Base-by-base conservation (phyloP, 768 basidiomycete species). In the Symmetrospora coprosmae region DNA sequence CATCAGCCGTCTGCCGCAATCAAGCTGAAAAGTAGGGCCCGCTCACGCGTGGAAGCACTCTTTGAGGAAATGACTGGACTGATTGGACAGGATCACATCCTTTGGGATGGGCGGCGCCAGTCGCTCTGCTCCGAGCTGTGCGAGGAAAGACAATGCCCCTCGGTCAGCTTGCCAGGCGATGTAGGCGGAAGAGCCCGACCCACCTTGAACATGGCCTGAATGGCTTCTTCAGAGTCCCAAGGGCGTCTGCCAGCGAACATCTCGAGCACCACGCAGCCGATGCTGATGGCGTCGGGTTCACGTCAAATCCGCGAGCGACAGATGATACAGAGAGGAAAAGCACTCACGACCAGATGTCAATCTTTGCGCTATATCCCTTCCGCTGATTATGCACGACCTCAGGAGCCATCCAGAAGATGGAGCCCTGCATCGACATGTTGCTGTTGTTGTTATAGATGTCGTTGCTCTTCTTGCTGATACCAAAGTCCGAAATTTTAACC, bases 231-330 rank as follows among this genome's bases (percentile, higher is more conserved):
- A 28, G 86, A 84, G 27, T 78, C 81, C 94, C 94, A 99, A 2
- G 94, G 94, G 43, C 91, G 76, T 70, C 82, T 80, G n/a, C 94
- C 94, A 21, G 87, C 86, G 84, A 89, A 92, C 94, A 99, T 99
- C 73, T 99, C 94, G 65, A 96, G 77, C 16, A 92, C 85, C n/a
- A 97, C 87, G 74, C 94, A 99, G 1, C 94, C 94, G 4, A 97
- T 80, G 61, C 69, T 71, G 27, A 6, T 9, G 23, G 6, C 23
- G 16, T 27, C 8, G 27, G 16, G 19, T n/a, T n/a, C 13, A 47
- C 34, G n/a, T 27, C 23, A 21, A 17, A 58, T 13, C n/a, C 11
- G 5, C 37, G 5, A 40, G 40, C 16, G 49, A 7, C 21, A 50
- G 49, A 50, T 33, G 17, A 30, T n/a, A n/a, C n/a, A n/a, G n/a